Percentiles rank a stretch among this genome's conserved stretches.
Conservation (phyloP, 2,329 filamentous ascomycete species). For the Fonsecaea multimorphosa region DNA sequence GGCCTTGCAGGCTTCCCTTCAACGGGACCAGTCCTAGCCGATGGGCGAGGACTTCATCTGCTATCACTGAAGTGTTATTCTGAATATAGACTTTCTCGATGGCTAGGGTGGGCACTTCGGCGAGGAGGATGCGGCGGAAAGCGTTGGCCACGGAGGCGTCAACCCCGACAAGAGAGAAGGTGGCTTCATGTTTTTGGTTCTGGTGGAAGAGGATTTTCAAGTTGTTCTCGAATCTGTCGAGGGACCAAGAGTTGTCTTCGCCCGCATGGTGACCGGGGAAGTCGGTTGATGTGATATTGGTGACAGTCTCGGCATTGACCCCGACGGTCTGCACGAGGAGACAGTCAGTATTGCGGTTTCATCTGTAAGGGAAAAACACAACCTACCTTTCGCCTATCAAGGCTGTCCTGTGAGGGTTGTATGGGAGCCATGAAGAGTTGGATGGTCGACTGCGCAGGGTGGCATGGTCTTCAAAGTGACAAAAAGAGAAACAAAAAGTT, state of each 20-base stretch:
- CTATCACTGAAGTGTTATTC: slow-evolving; percentile 97
- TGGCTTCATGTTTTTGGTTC: slow-evolving; percentile 75
- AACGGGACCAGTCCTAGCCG: slow-evolving; percentile 90
- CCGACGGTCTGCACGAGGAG: slow-evolving; percentile 59
- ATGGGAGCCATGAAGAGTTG: slow-evolving; percentile 31
- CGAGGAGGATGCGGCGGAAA: slow-evolving; percentile 92
- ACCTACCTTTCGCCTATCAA: slow-evolving; percentile 37
- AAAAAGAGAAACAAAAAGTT: slow-evolving; percentile 4
- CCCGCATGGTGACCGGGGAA: slow-evolving; percentile 90
- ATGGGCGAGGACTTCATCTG: slow-evolving; percentile 94
- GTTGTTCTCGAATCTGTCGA: slow-evolving; percentile 71
- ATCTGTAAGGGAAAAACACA: not conserved
- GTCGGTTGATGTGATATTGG: slow-evolving; percentile 85
- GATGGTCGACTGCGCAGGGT: slow-evolving; percentile 9
- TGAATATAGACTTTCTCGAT: slow-evolving; percentile 92
- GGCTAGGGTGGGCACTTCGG: slow-evolving; percentile 91
- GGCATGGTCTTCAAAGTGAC: not conserved
- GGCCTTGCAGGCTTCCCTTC: slow-evolving; percentile 75
- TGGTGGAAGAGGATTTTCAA: slow-evolving; percentile 83
- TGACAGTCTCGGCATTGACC: slow-evolving; percentile 88
- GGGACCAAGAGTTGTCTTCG: slow-evolving; percentile 82
- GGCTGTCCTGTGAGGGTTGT: slow-evolving; percentile 30
- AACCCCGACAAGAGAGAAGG: slow-evolving; percentile 89
- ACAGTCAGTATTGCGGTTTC: slow-evolving; percentile 1
- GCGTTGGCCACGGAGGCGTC: slow-evolving; percentile 95